phyloP scores from a whole-genome alignment of 78 protist genomes.

The Isochrysis galbana region DNA sequence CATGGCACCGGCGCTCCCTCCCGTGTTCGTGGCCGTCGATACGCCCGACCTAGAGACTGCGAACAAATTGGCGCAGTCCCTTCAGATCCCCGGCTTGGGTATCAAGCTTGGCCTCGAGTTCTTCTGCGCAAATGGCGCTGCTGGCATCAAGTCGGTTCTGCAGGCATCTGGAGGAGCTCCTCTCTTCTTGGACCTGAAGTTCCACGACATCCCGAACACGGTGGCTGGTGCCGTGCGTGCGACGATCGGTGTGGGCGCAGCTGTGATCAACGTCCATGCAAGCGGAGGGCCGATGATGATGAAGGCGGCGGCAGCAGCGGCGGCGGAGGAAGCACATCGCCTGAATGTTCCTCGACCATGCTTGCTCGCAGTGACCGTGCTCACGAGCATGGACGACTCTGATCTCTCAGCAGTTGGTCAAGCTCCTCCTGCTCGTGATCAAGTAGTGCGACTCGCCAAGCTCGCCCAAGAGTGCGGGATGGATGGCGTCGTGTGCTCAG shows the following conservation, averaged over 20 bases:
- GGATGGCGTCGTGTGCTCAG: slow-evolving; percentile 29
- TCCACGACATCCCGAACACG: slow-evolving; percentile 28
- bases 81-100: background rate
- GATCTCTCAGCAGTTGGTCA: background rate
- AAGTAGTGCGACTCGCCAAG: slow-evolving; percentile 7
- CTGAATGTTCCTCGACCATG: background rate
- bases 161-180: background rate
- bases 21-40: slow-evolving; percentile 18
- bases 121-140: background rate
- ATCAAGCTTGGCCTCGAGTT: slow-evolving; percentile 9
- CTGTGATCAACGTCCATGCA: background rate
- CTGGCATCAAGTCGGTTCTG: background rate
- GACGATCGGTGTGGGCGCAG: no score
- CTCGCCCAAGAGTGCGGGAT: background rate
- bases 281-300: background rate
- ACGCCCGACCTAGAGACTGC: background rate
- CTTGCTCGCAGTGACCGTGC: background rate
- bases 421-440: background rate
- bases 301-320: background rate
- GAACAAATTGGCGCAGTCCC: background rate
- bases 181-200: slow-evolving; percentile 20
- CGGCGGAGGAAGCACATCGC: background rate
- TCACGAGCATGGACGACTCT: background rate
- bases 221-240: slow-evolving; percentile 6
- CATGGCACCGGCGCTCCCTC: no score